Evolutionary conservation across 139 green algal species (phyloP), one percentile per base, ranked within the genome.

Genomic region (Astrephomene gubernaculifera): DNA sequence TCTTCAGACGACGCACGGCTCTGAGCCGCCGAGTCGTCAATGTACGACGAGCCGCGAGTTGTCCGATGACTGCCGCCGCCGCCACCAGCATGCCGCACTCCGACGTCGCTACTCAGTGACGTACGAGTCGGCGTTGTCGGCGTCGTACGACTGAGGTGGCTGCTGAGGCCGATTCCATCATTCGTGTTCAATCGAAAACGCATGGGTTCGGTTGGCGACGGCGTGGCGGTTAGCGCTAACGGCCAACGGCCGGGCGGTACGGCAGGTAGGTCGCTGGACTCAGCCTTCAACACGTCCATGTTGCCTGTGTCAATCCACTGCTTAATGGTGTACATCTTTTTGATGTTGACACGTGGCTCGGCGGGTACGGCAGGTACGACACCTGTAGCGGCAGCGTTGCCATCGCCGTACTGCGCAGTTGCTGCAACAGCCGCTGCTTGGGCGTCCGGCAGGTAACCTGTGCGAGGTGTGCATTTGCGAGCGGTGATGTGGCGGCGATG

Each of bases 231-330:
- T n/a, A n/a, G n/a, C n/a, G n/a, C n/a, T n/a, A n/a, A n/a, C n/a
- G n/a, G n/a, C n/a, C n/a, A n/a, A n/a, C n/a, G n/a, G n/a, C n/a
- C n/a, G n/a, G n/a, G n/a, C n/a, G n/a, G n/a, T n/a, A n/a, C n/a
- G n/a, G n/a, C n/a, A n/a, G n/a, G n/a, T n/a, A n/a, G n/a, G n/a
- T n/a, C n/a, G n/a, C n/a, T n/a, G n/a, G 70, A 25, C 24, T 53
- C 52, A 5, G 60, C 61, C 25, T 65, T 64, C 10, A 84, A 63
- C 4, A 49, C 41, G 29, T 74, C 41, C 44, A 84, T 75, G 64
- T 74, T 84, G 60, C 78, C 78, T 17, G 78, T 84, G n/a, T 84
- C 78, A 2, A 84, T 84, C 78, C 78, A 84, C 78, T 74, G 41
- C 31, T 74, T 64, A 63, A 84, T 84, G 43, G 39, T 84, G 41